Conservation (phyloP, 257 asterid genomes). For the Nicotiana sylvestris region DNA sequence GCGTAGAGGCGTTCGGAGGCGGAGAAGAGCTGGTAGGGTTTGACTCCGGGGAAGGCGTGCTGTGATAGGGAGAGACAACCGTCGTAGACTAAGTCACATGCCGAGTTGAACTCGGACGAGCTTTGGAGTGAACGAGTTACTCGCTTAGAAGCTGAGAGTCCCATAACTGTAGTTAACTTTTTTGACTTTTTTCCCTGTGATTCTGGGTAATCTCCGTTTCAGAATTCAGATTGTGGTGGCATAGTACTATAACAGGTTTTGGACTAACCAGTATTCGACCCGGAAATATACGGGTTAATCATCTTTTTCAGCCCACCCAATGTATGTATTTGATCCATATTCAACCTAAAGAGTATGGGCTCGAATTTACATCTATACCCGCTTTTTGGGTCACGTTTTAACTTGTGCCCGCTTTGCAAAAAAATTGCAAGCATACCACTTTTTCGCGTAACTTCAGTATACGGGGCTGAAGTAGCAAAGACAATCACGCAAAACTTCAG, state of each 20-base stretch:
- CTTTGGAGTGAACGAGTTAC: slow-evolving; percentile 35
- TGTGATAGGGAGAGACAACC: slow-evolving; percentile 55
- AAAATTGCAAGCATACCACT: no score
- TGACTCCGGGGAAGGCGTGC: slow-evolving; percentile 73
- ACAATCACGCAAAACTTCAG: no score
- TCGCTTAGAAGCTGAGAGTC: slow-evolving; percentile 67
- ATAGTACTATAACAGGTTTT: background rate
- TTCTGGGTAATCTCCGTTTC: background rate
- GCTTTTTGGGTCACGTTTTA: no score
- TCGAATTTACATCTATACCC: no score
- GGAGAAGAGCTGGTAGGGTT: slow-evolving; percentile 71
- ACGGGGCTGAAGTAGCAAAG: no score
- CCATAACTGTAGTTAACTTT: slow-evolving; percentile 34
- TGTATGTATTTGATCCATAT: background rate
- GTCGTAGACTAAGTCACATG: slow-evolving; percentile 52
- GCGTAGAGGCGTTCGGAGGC: slow-evolving; percentile 60
- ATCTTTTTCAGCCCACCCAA: no score
- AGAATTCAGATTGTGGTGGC: background rate
- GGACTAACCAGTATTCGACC: background rate
- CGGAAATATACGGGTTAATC: background rate
- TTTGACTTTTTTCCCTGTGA: background rate
- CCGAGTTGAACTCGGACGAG: slow-evolving; percentile 62
- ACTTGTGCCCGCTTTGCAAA: no score
- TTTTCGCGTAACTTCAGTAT: no score
- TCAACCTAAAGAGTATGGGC: background rate